Evolutionary conservation across 805 yeast genomes (phyloP).

Genomic region (Spathaspora arborariae): DNA sequence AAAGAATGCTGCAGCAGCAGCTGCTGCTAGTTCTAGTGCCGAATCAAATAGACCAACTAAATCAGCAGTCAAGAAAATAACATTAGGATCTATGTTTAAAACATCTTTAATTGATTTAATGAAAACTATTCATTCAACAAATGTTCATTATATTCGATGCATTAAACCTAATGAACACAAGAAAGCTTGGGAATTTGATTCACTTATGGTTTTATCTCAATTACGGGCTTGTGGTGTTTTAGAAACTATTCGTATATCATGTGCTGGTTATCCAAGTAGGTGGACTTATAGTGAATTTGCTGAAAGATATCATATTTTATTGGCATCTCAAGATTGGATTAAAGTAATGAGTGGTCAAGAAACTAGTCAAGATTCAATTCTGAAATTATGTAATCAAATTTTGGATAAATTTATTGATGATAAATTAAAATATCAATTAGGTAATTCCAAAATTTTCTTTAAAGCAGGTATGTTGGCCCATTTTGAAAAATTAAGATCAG

Average conservation of each 20-base stretch:
- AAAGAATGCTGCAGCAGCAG: slow-evolving; percentile 49
- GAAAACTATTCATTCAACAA: slow-evolving; percentile 89
- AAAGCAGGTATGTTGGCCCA: slow-evolving; percentile 95
- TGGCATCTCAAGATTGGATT: slow-evolving; percentile 68
- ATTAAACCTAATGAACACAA: slow-evolving; percentile 94
- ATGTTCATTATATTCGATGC: slow-evolving; percentile 95
- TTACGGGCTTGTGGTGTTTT: slow-evolving; percentile 97
- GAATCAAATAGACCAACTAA: slow-evolving; percentile 22
- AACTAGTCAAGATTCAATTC: slow-evolving; percentile 53
- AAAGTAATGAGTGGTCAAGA: slow-evolving; percentile 47
- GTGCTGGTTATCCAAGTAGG: slow-evolving; percentile 97
- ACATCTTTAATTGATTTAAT: slow-evolving; percentile 87
- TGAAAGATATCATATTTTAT: slow-evolving; percentile 78
- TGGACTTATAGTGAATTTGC: slow-evolving; percentile 95
- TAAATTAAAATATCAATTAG: slow-evolving; percentile 74
- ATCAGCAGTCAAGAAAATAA: slow-evolving; percentile 69
- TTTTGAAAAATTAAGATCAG: slow-evolving; percentile 79
- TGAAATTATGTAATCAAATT: slow-evolving; percentile 65
- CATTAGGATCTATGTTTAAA: slow-evolving; percentile 92
- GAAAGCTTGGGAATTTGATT: slow-evolving; percentile 93
- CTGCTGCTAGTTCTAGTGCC: slow-evolving; percentile 14
- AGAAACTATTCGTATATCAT: slow-evolving; percentile 92
- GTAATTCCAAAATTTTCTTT: slow-evolving; percentile 90
- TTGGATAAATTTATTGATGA: slow-evolving; percentile 62
- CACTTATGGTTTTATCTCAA: slow-evolving; percentile 91